Base-by-base conservation (phyloP, 1,284 basidiomycete species). In the Boletellus deceptivus region DNA sequence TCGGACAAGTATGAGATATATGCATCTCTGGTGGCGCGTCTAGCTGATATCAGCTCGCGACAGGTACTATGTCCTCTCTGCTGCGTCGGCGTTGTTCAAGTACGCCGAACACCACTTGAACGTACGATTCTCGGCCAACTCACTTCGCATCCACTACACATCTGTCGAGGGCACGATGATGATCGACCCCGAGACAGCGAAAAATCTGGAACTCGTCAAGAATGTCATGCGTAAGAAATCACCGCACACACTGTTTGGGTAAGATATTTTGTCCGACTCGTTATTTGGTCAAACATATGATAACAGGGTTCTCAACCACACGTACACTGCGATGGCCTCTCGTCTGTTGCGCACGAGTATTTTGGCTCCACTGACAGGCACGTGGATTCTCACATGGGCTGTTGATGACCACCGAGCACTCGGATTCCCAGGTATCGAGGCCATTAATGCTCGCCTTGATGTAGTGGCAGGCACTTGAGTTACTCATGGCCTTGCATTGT, bases 91-190 rank as follows among this genome's bases (percentile, higher is more conserved):
- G 0, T 73, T 97, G 9, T 92, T 98, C 75, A 89, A 90, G 65
- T 84, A 89, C 59, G 76, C 86, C 13, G 86, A 92, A 62, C 67
- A 69, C 2, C 79, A 78, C 37, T 69, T 87, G 46, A 88, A 88
- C 54, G 79, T 80, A 0, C 78, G 80, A 13, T 96, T 91, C 64
- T 76, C 85, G 1, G 72, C 80, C 0, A 74, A 73, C 10, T 92
- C 89, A 9, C 72, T 98, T n/a, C 79, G 83, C 27, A 93, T 98
- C 54, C 76, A 79, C 13, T 96, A 89, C 64, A 75, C 82, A 0
- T 82, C 90, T 2, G 84, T 91, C 0, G 89, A 83, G 68, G 93
- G 93, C 0, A 94, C 91, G 0, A 91, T 97, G 86, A 81, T 96
- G 77, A 90, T 98, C 58, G 94, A 97, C 64, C 78, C 84, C 0